Conservation (phyloP, 192 early-diverging fungal species). For the Entomortierella beljakovae region DNA sequence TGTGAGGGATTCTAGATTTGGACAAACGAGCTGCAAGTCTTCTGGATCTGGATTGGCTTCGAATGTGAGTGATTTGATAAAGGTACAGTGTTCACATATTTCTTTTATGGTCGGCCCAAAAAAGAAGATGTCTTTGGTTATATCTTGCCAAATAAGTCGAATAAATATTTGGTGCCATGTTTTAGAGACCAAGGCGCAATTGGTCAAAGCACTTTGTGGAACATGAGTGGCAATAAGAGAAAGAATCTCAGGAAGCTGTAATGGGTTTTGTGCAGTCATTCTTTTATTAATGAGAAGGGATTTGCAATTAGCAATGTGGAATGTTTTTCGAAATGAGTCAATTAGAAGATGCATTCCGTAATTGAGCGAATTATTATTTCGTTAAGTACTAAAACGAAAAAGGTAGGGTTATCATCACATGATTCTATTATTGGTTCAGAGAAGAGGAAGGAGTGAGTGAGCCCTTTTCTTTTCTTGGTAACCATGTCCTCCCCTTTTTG, state of each 20-base stretch:
- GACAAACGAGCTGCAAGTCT: not conserved
- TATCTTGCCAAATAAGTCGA: not conserved
- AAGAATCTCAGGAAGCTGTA: not conserved
- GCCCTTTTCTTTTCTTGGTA: no score
- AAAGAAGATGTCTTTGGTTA: not conserved
- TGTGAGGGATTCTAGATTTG: not conserved
- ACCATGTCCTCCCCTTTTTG: no score
- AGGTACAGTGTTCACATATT: not conserved
- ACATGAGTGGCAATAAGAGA: not conserved
- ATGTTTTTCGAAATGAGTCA: conserved; percentile 2
- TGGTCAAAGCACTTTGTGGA: not conserved
- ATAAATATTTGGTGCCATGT: not conserved
- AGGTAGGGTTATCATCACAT: no score
- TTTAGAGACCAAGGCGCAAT: not conserved
- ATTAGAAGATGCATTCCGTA: not conserved
- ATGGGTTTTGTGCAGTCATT: not conserved
- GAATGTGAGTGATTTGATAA: not conserved
- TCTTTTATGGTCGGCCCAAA: not conserved
- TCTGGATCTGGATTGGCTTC: not conserved
- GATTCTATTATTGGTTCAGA: no score
- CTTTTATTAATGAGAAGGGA: not conserved
- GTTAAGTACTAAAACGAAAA: no score
- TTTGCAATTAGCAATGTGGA: not conserved
- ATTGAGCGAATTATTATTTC: not conserved
- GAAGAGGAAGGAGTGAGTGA: no score